Conservation (phyloP, 148 eudicot species). For the Talinum fruticosum region DNA sequence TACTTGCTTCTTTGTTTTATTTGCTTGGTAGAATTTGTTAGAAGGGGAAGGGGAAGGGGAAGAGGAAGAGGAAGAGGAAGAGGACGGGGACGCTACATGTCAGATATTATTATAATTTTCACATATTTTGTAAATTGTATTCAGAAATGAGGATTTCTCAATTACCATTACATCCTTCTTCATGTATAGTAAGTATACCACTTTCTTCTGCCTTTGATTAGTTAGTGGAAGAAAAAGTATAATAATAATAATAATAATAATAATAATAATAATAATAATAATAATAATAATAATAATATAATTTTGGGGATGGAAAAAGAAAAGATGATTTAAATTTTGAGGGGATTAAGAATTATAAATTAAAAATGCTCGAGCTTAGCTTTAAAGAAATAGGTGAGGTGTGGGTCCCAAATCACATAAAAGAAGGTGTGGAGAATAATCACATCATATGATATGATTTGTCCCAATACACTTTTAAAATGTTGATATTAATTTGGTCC, state of each 20-base stretch:
- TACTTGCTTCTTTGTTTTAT: background rate
- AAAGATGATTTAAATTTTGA: too few species aligned
- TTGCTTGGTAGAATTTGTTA: background rate
- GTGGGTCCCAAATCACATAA: background rate
- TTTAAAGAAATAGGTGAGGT: background rate
- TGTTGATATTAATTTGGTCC: too few species aligned
- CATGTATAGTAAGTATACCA: too few species aligned
- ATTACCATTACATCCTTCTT: background rate
- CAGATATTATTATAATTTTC: slow-evolving; percentile 7
- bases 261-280: too few species aligned
- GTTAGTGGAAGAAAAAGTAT: too few species aligned
- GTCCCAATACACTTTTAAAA: background rate
- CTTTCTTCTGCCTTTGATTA: too few species aligned
- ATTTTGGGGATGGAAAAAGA: too few species aligned
- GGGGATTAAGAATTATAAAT: too few species aligned
- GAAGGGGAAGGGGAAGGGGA: background rate
- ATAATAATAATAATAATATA: too few species aligned
- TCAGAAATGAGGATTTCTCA: background rate
- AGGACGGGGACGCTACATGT: too few species aligned
- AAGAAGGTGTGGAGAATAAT: slow-evolving; percentile 4
- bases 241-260: too few species aligned
- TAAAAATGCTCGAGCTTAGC: background rate
- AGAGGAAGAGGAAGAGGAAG: too few species aligned
- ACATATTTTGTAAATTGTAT: slow-evolving; percentile 17
- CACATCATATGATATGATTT: background rate